Evolutionary conservation across 148 eudicot species (phyloP), one percentile per base, ranked within the genome.

Genomic region (Fagopyrum tataricum): DNA sequence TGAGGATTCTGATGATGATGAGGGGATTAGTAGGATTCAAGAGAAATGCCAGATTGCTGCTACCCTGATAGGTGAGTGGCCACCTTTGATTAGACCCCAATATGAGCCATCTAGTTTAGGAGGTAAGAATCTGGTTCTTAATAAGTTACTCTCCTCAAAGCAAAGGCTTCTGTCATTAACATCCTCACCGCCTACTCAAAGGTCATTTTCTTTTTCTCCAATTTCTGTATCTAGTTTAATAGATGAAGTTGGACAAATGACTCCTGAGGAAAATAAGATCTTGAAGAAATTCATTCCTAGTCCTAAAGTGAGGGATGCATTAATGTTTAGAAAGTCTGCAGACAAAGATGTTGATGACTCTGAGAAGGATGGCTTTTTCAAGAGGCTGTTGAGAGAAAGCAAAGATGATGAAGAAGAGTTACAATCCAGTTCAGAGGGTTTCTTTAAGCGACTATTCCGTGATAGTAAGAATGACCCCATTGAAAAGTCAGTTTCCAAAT

Each of bases 31-130:
- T 80, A 86, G 98, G 74, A 87, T 93, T 75, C 98, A 94, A 76
- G 98, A 95, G 83, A 95, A 88, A 77, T 95, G 98, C 75, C 98
- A 91, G 77, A 85, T 90, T 76, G 98, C 93, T 2, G 93, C 98
- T 1, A 95, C 98, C 15, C 80, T 95, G 77, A 91, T 86, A 89
- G 98, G 97, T 7, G 97, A 95, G 73, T 95, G 98, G 98, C 85
- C 91, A 7, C 90, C 90, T 51, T 80, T 95, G 79, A 87, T 95
- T 77, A 85, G 80, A 82, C 90, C 93, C 23, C 92, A 77, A 73
- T 78, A 73, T 83, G 89, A 75, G 44, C 81, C 84, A 17, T 23
- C 76, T 10, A 85, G 84, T 61, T 84, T 83, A 0, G 72, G 81
- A 70, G 87, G 90, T 44, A 95, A 95, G 88, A 94, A 84, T 79